Evolutionary conservation across 2,329 filamentous ascomycete genomes (phyloP).

Genomic region (Penicillium sp.): DNA sequence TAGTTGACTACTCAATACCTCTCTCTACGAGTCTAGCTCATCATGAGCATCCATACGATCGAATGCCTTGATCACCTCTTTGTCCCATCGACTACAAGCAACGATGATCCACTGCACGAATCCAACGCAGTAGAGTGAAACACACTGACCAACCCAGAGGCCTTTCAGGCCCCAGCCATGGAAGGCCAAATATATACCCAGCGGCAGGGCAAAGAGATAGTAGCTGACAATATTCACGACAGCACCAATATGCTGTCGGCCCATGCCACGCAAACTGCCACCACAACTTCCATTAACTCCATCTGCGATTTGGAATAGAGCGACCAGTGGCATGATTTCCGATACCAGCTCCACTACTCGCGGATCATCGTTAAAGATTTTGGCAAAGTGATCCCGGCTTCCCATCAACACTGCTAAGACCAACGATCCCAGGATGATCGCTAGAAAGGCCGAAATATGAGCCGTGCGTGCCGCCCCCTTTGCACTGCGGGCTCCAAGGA

Average conservation of each 20-base stretch:
- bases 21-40: slow-evolving; percentile 17
- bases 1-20: not conserved
- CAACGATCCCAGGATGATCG: slow-evolving; percentile 65
- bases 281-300: slow-evolving; percentile 83
- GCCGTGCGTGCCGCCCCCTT: slow-evolving; percentile 69
- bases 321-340: slow-evolving; percentile 83
- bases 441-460: slow-evolving; percentile 72
- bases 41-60: slow-evolving; percentile 61
- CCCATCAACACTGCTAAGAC: slow-evolving; percentile 68
- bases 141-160: slow-evolving; percentile 80
- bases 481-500: slow-evolving; percentile 69
- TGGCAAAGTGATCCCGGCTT: slow-evolving; percentile 70
- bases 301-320: slow-evolving; percentile 86
- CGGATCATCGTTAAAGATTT: slow-evolving; percentile 77
- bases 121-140: slow-evolving; percentile 78
- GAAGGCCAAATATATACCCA: slow-evolving; percentile 83
- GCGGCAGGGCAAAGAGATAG: slow-evolving; percentile 75
- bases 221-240: slow-evolving; percentile 82
- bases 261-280: slow-evolving; percentile 78
- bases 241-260: slow-evolving; percentile 80
- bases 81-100: slow-evolving; percentile 72
- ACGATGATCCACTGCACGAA: slow-evolving; percentile 77
- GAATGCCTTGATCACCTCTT: slow-evolving; percentile 64
- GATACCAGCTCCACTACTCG: slow-evolving; percentile 71
- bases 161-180: slow-evolving; percentile 79